Evolutionary conservation across 345 rosid genomes (phyloP).

Genomic region (Citropsis articulata): DNA sequence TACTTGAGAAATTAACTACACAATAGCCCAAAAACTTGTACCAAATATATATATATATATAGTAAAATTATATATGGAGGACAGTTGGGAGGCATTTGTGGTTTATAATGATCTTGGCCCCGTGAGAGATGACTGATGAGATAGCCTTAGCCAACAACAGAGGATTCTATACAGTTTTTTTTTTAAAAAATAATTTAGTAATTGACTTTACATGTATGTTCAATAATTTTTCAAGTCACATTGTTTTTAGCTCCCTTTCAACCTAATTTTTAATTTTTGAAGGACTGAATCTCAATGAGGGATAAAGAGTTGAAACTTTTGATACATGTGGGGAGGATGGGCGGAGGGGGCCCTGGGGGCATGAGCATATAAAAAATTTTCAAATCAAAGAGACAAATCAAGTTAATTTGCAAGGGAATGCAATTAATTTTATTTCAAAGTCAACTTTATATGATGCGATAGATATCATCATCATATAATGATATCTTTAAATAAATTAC

Average conservation of each 20-base stretch:
- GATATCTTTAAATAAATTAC: background rate
- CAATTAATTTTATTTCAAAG: background rate
- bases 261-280: background rate
- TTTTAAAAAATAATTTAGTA: background rate
- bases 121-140: background rate
- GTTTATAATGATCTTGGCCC: background rate
- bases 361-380: background rate
- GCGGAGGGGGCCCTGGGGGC: background rate
- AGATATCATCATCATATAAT: background rate
- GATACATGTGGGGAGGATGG: background rate
- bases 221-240: background rate
- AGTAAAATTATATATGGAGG: too few species aligned
- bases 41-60: too few species aligned
- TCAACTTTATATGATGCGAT: constrained; percentile 1
- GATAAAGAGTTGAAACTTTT: background rate
- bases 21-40: too few species aligned
- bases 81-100: too few species aligned
- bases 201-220: background rate
- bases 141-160: background rate
- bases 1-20: too few species aligned
- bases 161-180: background rate
- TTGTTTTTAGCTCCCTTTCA: background rate
- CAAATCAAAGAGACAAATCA: background rate
- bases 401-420: too few species aligned
- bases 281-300: background rate